phyloP scores from a whole-genome alignment of 805 yeast genomes.

The Nakazawaea populi region DNA sequence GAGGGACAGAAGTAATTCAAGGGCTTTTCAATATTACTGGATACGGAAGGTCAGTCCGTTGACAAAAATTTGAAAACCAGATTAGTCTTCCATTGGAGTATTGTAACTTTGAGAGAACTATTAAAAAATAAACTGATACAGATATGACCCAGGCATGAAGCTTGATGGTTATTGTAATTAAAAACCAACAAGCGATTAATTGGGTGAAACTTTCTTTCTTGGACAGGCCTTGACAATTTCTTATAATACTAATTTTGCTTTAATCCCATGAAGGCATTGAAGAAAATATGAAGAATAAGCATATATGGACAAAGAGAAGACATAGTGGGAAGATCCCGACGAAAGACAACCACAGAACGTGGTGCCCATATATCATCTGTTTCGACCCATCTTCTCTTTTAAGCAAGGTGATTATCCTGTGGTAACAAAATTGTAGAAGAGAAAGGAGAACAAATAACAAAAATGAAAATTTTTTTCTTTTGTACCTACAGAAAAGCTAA shows the following conservation, averaged over 20 bases:
- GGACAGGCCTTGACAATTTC: slow-evolving; percentile 3
- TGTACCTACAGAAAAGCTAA: neutral
- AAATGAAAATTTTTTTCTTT: neutral
- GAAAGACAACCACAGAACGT: slow-evolving; percentile 9
- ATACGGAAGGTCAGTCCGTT: too few species aligned
- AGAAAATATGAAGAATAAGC: neutral
- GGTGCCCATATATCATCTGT: neutral
- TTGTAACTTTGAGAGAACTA: neutral
- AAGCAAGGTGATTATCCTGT: neutral
- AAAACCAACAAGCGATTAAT: slow-evolving; percentile 11
- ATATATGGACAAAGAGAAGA: neutral
- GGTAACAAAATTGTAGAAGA: slow-evolving; percentile 10
- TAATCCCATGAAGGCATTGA: neutral
- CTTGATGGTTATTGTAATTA: slow-evolving; percentile 2
- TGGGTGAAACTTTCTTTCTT: slow-evolving; percentile 8
- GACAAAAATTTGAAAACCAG: neutral
- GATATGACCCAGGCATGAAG: slow-evolving; percentile 13
- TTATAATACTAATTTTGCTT: neutral
- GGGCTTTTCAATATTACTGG: neutral
- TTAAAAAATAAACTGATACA: neutral
- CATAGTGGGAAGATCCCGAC: neutral
- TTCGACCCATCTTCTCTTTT: slow-evolving; percentile 1
- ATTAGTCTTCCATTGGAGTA: neutral
- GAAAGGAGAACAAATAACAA: neutral
- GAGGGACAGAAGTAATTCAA: neutral